Evolutionary conservation across 805 yeast species (phyloP), one percentile per base, ranked within the genome.

Genomic region (Nakazawaea wickerhamii): DNA sequence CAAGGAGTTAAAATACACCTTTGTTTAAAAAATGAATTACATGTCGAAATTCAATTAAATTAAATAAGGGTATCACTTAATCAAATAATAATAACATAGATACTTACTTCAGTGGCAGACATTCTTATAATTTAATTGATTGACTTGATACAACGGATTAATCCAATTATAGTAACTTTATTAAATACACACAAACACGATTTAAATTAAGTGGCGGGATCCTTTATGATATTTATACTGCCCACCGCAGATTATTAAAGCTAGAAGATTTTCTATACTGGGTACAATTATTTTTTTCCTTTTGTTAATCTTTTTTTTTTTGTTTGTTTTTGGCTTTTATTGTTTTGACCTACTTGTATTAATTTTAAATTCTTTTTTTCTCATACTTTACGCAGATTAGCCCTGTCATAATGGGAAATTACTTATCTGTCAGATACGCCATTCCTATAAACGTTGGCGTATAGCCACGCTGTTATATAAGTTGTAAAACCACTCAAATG

Each of bases 31-130:
- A 25, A 25, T 13, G 28, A 9, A 9, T 25, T 13, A 25, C 28
- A n/a, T n/a, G n/a, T n/a, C n/a, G n/a, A n/a, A n/a, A 15, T 14
- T 9, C n/a, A 13, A 17, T 32, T 17, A 18, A 8, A 18, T 32
- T 17, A 17, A 19, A n/a, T 18, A 25, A 13, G 27, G 3, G 3
- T 25, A 13, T 25, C 27, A 25, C 13, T 25, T 13, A 9, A n/a
- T 13, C 13, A 9, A 25, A 25, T 13, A 25, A 3, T 25, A 10
- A 13, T 10, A 2, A 28, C 11, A 28, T 17, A 21, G n/a, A 21
- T 14, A 40, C 44, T 22, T 35, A 40, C 44, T 35, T 40, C 44
- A 40, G 44, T 40, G n/a, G 44, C n/a, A 21, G 44, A 34, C 44
- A 40, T 40, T 28, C 14, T 30, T 11, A n/a, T 20, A 14, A 21